Evolutionary conservation across 352 stramenopile genomes (phyloP), one percentile per base, ranked within the genome.

Genomic region (Phytophthora foliorum): DNA sequence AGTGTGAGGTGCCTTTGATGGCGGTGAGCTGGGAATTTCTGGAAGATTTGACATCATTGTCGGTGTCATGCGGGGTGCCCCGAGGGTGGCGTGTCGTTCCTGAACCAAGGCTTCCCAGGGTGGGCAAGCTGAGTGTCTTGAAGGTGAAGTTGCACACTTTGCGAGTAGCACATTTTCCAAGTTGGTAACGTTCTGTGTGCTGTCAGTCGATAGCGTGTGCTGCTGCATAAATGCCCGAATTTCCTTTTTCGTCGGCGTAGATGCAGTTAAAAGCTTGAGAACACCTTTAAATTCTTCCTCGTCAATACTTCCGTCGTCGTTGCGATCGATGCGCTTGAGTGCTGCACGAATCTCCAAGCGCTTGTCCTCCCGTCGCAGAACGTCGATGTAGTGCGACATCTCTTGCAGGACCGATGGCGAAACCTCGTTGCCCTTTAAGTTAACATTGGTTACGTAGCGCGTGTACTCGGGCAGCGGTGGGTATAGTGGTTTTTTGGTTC

Each of bases 351-450:
- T 95, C 51, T 95, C 86, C 6, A 95, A 67, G 21, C 86, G 65
- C 49, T 93, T 93, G 52, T 95, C 88, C 54, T 95, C 88, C 16
- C 85, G 73, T 17, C 79, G 82, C 22, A 95, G 61, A 14, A 95
- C 77, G n/a, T 91, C 77, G 0, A 84, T 83, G 55, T 94, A 95
- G 42, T 93, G 86, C 7, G 69, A 78, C 36, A 95, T 72, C 34
- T 94, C 83, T 55, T 93, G 74, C 24, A 92, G 56, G 27, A 91
- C 73, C 3, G 57, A 46, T 0, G 67, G 48, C 5, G 88, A 94
- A 6, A 95, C 80, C 52, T 93, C 85, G 59, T 95, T 95, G 17
- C 87, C 85, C 16, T 91, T 92, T 16, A 95, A 57, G 53, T 92
- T 88, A 16, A 94, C 81, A 36, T 81, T 79, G 17, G 85, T 94